Conservation (phyloP, 1,284 basidiomycete species). For the Ceratobasidium sp. region DNA sequence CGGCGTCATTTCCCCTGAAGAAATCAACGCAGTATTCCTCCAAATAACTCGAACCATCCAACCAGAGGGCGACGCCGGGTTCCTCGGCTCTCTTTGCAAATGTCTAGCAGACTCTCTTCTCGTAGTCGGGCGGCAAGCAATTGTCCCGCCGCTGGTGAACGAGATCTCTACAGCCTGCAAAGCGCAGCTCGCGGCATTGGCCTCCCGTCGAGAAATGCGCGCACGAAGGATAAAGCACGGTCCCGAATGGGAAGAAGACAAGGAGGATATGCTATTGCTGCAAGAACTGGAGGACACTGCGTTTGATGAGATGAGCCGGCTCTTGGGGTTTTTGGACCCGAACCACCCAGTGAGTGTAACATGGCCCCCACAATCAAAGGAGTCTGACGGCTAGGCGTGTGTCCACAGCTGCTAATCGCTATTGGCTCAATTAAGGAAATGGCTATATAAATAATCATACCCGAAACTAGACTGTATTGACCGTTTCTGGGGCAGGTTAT, state of each 20-base stretch:
- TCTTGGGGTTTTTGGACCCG: constrained; percentile 66
- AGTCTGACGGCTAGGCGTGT: not conserved
- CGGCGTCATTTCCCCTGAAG: constrained; percentile 73
- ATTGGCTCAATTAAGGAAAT: constrained; percentile 77
- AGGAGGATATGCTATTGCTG: constrained; percentile 74
- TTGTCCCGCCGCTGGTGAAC: constrained; percentile 64
- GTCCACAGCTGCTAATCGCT: constrained; percentile 66
- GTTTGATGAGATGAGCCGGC: constrained; percentile 77
- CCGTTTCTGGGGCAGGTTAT: not conserved
- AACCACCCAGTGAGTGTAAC: constrained; percentile 60
- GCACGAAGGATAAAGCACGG: constrained; percentile 56
- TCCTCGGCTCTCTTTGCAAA: constrained; percentile 81
- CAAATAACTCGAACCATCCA: constrained; percentile 75
- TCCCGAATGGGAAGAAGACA: constrained; percentile 65
- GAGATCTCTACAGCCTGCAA: constrained; percentile 64
- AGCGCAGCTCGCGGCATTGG: constrained; percentile 74
- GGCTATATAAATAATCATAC: constrained; percentile 57
- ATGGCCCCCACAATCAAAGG: not conserved
- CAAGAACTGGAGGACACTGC: constrained; percentile 82
- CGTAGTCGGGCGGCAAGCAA: constrained; percentile 66
- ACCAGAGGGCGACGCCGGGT: constrained; percentile 76
- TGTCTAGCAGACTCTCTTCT: constrained; percentile 76
- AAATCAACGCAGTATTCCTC: constrained; percentile 76
- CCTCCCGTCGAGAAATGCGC: constrained; percentile 72
- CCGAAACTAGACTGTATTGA: not conserved